Percentiles rank a stretch among this genome's conserved stretches.
Evolutionary conservation across 306 rosid species (phyloP).

Genomic region (barrel medic (Medicago truncatula)): DNA sequence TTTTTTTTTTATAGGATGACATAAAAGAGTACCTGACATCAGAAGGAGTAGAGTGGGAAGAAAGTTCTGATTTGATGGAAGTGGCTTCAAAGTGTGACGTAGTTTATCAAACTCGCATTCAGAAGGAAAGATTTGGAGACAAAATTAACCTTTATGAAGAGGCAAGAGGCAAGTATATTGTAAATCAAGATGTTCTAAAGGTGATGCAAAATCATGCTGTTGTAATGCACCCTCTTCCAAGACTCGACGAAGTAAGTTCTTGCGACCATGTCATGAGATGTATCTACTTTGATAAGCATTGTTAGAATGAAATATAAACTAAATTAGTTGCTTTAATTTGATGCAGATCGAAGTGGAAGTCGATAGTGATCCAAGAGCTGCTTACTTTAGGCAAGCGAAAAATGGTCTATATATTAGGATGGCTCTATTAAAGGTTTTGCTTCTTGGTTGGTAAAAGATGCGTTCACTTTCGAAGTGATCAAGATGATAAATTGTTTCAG

Average conservation of each 20-base stretch:
- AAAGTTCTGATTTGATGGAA: conserved; percentile 80
- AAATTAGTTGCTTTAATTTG: conserved; percentile 10
- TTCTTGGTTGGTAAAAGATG: conserved; percentile 68
- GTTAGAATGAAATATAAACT: conserved; percentile 18
- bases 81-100: conserved; percentile 87
- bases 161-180: conserved; percentile 91
- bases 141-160: conserved; percentile 76
- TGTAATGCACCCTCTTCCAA: conserved; percentile 92
- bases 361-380: conserved; percentile 82
- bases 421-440: conserved; percentile 84
- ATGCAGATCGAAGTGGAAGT: conserved; percentile 77
- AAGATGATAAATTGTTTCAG: conserved; percentile 16
- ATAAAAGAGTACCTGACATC: conserved; percentile 81
- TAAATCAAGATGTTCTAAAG: conserved; percentile 62
- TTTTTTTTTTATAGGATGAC: conserved; percentile 64
- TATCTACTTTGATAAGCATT: not conserved
- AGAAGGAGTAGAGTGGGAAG: conserved; percentile 82
- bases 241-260: conserved; percentile 81
- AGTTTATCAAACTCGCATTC: conserved; percentile 94
- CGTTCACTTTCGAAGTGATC: conserved; percentile 36
- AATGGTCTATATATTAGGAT: conserved; percentile 81
- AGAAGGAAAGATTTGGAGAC: conserved; percentile 82
- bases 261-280: not conserved
- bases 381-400: conserved; percentile 89
- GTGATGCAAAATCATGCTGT: conserved; percentile 84